These are phyloP conservation scores for Iris macrosiphon DNA, from an alignment of 106 monocot genomes.

Conservation along the genomic window DNA sequence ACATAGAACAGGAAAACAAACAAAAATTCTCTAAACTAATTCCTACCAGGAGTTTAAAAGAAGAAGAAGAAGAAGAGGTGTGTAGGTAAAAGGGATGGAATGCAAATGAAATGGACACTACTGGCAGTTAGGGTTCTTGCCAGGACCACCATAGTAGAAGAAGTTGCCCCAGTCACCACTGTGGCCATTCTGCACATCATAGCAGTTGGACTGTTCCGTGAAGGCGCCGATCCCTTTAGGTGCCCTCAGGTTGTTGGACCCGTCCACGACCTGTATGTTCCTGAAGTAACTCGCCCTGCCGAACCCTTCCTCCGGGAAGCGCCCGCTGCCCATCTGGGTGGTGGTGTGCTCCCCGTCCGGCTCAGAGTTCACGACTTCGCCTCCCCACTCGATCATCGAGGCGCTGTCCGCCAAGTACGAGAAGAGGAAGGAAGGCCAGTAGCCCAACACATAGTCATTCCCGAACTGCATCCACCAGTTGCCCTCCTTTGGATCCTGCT, in stretches of 20 bases:
- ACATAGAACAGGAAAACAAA: too few relatives aligned
- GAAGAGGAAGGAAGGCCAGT: constrained; percentile 44
- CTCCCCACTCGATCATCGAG: constrained; percentile 45
- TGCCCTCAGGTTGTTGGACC: constrained; percentile 26
- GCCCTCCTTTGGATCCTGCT: constrained; percentile 30
- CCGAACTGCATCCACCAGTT: too few relatives aligned
- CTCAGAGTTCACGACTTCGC: constrained; percentile 39
- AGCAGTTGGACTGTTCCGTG: constrained; percentile 12
- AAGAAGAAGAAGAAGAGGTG: too few relatives aligned
- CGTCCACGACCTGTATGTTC: constrained; percentile 39
- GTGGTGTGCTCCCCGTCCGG: constrained; percentile 35
- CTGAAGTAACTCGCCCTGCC: constrained; percentile 42
- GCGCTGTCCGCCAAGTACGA: constrained; percentile 23
- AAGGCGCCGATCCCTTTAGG: constrained; percentile 19
- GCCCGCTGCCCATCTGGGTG: constrained; percentile 47
- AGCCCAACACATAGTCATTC: constrained; percentile 32
- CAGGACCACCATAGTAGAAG: constrained; percentile 16
- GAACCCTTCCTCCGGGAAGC: constrained; percentile 39
- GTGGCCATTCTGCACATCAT: neutral
- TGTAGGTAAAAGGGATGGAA: too few relatives aligned
- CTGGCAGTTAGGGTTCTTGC: constrained; percentile 11
- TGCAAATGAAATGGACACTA: too few relatives aligned
- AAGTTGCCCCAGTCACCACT: constrained; percentile 10
- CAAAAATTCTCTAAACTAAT: too few relatives aligned
- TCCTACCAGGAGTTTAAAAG: too few relatives aligned